Conservation (phyloP, 345 rosid species). For the Brassica carinata region DNA sequence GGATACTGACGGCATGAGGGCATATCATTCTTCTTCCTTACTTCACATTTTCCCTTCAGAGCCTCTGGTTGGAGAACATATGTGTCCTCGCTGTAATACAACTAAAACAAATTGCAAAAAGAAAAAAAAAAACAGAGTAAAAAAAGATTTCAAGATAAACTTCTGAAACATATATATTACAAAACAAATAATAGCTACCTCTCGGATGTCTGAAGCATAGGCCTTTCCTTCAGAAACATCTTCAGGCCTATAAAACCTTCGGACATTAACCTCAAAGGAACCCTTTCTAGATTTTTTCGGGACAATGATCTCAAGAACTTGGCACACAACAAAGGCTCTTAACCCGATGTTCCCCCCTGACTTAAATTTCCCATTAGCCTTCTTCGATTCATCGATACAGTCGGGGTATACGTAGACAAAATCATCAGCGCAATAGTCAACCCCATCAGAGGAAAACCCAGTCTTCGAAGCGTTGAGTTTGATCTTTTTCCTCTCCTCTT, state of each 20-base stretch:
- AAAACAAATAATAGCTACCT: slow-evolving; percentile 41
- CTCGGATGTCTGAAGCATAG: slow-evolving; percentile 62
- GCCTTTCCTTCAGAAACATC: slow-evolving; percentile 66
- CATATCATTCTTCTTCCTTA: slow-evolving; percentile 71
- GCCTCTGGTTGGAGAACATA: slow-evolving; percentile 39
- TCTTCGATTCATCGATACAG: slow-evolving; percentile 36
- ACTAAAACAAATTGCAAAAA: slow-evolving; percentile 46
- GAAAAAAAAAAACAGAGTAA: neutral
- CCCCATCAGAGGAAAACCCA: slow-evolving; percentile 48
- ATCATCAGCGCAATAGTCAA: slow-evolving; percentile 51
- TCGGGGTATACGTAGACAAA: slow-evolving; percentile 56
- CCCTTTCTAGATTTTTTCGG: slow-evolving; percentile 40
- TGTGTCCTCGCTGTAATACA: slow-evolving; percentile 70
- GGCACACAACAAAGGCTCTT: slow-evolving; percentile 68
- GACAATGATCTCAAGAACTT: slow-evolving; percentile 51
- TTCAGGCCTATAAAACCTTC: slow-evolving; percentile 69
- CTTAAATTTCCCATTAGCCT: slow-evolving; percentile 45
- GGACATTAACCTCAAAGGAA: slow-evolving; percentile 50
- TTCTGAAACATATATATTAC: neutral
- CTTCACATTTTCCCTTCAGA: slow-evolving; percentile 84
- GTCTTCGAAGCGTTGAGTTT: slow-evolving; percentile 39
- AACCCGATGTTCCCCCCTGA: slow-evolving; percentile 65
- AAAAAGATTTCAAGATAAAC: neutral
- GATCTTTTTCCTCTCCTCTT: slow-evolving; percentile 38
- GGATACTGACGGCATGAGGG: slow-evolving; percentile 47